Evolutionary conservation across 441 rosid species (phyloP).

Genomic region (Syzygium malaccense): DNA sequence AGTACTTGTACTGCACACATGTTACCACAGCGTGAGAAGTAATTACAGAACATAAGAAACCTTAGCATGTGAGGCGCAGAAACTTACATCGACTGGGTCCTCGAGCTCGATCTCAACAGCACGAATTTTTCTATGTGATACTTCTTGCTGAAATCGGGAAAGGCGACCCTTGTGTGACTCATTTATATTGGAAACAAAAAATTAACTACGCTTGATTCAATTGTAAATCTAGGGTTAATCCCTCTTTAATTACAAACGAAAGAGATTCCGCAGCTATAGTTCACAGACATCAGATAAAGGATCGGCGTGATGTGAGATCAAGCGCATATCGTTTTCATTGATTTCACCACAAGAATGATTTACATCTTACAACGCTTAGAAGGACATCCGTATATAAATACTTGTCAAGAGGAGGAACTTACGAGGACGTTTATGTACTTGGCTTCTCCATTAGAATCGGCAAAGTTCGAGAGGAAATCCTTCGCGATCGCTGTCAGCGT

Average conservation of each 20-base stretch:
- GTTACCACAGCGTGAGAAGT: not conserved
- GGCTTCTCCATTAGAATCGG: constrained; percentile 57
- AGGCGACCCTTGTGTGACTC: not conserved
- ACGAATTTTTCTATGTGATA: constrained; percentile 69
- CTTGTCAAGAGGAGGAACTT: constrained; percentile 11
- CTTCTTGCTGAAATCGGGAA: constrained; percentile 58
- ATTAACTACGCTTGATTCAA: too few species aligned
- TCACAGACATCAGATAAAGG: not conserved
- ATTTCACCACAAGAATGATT: not conserved
- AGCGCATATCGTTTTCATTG: not conserved
- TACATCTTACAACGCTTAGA: too few species aligned
- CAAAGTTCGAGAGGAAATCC: constrained; percentile 13
- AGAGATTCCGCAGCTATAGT: not conserved
- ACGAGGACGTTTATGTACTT: constrained; percentile 83
- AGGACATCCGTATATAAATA: not conserved
- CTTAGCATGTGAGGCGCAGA: not conserved
- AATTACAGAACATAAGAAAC: not conserved
- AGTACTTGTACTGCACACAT: constrained; percentile 45
- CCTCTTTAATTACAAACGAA: not conserved
- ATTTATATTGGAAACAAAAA: not conserved
- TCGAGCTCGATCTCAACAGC: constrained; percentile 77
- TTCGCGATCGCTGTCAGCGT: constrained; percentile 47
- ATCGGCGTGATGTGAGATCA: not conserved
- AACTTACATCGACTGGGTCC: constrained; percentile 66
- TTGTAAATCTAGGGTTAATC: not conserved